Conservation (phyloP, 192 early-diverging fungal genomes). For the Podila epicladia region DNA sequence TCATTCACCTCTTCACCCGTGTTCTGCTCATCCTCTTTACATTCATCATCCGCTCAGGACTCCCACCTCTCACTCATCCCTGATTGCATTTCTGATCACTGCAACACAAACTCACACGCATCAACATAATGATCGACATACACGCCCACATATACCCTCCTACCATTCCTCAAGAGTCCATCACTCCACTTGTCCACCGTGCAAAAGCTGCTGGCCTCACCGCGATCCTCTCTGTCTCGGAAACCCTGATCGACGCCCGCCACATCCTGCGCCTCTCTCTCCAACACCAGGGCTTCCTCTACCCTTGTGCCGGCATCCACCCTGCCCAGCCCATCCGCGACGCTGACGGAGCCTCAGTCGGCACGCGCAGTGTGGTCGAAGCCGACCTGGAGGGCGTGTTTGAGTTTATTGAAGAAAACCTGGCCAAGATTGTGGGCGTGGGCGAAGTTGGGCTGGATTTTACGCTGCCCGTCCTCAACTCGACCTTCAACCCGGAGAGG, state of each 20-base stretch:
- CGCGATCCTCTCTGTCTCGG: slow-evolving; percentile 61
- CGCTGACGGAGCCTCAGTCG: slow-evolving; percentile 36
- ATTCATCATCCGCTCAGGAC: not conserved
- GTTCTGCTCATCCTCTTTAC: not conserved
- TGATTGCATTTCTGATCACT: not conserved
- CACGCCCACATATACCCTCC: slow-evolving; percentile 62
- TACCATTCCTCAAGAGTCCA: slow-evolving; percentile 50
- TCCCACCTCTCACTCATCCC: not conserved
- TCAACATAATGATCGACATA: slow-evolving; percentile 56
- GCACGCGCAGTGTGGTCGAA: slow-evolving; percentile 38
- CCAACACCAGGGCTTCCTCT: slow-evolving; percentile 51
- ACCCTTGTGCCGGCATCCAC: slow-evolving; percentile 60
- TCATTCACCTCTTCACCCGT: not conserved
- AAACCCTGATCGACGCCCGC: slow-evolving; percentile 58
- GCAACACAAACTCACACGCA: not conserved
- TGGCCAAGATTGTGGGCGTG: slow-evolving; percentile 43
- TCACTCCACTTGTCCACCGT: slow-evolving; percentile 35
- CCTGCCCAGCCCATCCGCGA: slow-evolving; percentile 56
- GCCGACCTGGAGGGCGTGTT: slow-evolving; percentile 56
- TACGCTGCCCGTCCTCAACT: slow-evolving; percentile 53
- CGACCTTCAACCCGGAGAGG: slow-evolving; percentile 31
- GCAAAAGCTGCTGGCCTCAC: slow-evolving; percentile 53
- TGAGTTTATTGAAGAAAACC: slow-evolving; percentile 53
- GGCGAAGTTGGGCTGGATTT: slow-evolving; percentile 65
- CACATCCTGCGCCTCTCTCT: slow-evolving; percentile 50